Evolutionary conservation across 1,139 yeast genomes (phyloP).

Genomic region (Schwanniomyces etchellsii): DNA sequence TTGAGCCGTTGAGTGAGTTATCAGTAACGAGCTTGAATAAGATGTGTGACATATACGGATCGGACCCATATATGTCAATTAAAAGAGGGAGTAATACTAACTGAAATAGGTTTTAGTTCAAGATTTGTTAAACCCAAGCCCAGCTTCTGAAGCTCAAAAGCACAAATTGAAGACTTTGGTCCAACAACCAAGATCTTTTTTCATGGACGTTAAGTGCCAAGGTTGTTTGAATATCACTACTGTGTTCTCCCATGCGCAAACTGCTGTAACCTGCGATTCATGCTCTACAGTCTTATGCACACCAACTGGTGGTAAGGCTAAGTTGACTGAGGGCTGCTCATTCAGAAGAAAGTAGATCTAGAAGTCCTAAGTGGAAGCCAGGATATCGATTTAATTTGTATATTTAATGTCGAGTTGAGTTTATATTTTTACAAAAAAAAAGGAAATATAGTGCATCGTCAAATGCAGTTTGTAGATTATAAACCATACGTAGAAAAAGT

Average conservation of each 20-base stretch:
- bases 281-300: constrained; percentile 94
- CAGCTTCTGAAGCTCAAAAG: constrained; percentile 88
- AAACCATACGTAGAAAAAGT: constrained; percentile 1
- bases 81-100: constrained; percentile 3
- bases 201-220: constrained; percentile 97
- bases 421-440: background rate
- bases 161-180: constrained; percentile 96
- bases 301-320: constrained; percentile 99
- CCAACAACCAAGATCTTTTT: constrained; percentile 91
- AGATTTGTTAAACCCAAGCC: constrained; percentile 90
- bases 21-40: too few relatives aligned
- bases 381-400: constrained; percentile 4
- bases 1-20: too few relatives aligned
- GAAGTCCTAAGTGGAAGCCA: constrained; percentile 4
- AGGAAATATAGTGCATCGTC: background rate
- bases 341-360: constrained; percentile 85
- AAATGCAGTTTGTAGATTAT: background rate
- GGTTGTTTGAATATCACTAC: constrained; percentile 97
- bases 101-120: constrained; percentile 71
- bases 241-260: constrained; percentile 96
- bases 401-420: constrained; percentile 2
- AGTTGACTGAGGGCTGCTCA: constrained; percentile 94
- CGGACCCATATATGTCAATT: too few relatives aligned
- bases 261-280: constrained; percentile 95
- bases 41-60: too few relatives aligned